phyloP scores from a whole-genome alignment of 129 eudicot species.

The Solidago caesia region DNA sequence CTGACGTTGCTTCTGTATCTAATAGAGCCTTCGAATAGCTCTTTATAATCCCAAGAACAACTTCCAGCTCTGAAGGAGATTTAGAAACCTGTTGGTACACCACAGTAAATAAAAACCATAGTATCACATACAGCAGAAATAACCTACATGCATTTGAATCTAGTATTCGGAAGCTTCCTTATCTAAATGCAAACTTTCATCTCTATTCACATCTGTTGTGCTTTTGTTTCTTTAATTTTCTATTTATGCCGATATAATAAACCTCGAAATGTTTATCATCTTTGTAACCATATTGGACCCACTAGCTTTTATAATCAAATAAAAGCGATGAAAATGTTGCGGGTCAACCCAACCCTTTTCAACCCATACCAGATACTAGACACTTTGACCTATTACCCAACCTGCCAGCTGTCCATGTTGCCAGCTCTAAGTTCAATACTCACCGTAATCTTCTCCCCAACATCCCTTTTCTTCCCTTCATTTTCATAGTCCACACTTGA shows the following conservation, averaged over 20 bases:
- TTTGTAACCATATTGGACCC: not conserved
- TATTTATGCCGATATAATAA: not conserved
- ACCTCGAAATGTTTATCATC: not conserved
- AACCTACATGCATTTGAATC: not conserved
- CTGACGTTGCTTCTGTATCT: constrained; percentile 57
- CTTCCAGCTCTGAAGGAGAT: constrained; percentile 89
- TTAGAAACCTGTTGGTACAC: constrained; percentile 68
- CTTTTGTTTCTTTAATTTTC: no score
- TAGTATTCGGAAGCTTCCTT: no score
- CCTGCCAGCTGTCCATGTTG: not conserved
- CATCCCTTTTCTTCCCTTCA: constrained; percentile 68
- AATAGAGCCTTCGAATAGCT: constrained; percentile 60
- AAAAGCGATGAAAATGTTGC: not conserved
- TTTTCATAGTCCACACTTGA: constrained; percentile 44
- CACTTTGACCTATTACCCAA: constrained; percentile 13
- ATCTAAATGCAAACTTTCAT: no score
- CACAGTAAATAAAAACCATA: constrained; percentile 1
- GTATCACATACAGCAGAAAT: constrained; percentile 13
- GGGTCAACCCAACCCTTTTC: not conserved
- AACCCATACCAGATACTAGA: no score
- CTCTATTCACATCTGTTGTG: no score
- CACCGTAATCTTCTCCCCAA: constrained; percentile 66
- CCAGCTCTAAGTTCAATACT: constrained; percentile 25
- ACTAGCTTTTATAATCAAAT: not conserved
- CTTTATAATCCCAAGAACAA: constrained; percentile 72